Base-by-base conservation (phyloP, 257 asterid species). In the Solanum tacnaense region DNA sequence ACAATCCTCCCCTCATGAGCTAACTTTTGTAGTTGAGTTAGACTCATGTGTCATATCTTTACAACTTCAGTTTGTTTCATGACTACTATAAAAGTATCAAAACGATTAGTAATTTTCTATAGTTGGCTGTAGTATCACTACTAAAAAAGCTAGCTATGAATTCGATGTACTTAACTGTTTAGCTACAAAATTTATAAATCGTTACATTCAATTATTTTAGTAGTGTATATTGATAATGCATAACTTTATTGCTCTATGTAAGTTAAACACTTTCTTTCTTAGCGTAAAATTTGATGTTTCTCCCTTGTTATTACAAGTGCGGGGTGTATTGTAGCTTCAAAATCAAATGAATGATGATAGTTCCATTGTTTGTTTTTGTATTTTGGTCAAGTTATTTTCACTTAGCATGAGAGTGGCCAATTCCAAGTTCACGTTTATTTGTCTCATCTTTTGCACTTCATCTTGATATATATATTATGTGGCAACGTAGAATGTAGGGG, bases 401-500 rank as follows among this genome's bases (percentile, higher is more conserved):
- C 32, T 4, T 67, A 25, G 29, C 6, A 27, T 44, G 85, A 65
- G 91, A 89, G 91, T 89, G 91, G 89, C 34, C 85, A 68, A 85
- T 87, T 85, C 44, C 90, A 15, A 31, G 90, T 70, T 89, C 89
- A 86, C 92, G 89, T 91, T 94, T 87, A 88, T 87, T 94, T 93
- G 97, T 92, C 94, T 92, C 88, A 90, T 92, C 90, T 88, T 87
- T 88, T 68, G 90, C 81, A 89, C 90, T 91, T 49, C 84, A 91
- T 78, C 65, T 41, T 20, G 1, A 58, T 58, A 58, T 56, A 85
- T 41, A 44, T 41, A 12, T 12, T 89, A 87, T 84, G 88, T 89
- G 91, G 90, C 90, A 88, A 79, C 90, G 90, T 88, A 65, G 20
- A 89, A 87, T 70, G 92, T 89, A 25, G 93, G 96, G 98, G 94